Conservation (phyloP, 345 rosid species). For the Trapa bicornis region DNA sequence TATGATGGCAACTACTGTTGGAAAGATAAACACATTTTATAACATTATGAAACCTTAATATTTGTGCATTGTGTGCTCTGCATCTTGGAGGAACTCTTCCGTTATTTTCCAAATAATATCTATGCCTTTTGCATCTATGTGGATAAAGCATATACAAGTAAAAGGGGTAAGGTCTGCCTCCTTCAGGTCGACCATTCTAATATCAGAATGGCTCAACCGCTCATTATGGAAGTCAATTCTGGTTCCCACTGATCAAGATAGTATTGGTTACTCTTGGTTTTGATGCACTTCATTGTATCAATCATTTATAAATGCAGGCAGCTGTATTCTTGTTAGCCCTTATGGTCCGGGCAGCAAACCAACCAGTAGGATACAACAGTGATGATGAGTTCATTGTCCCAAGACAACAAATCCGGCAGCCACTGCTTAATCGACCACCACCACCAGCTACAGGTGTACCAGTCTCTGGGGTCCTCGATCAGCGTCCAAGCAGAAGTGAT, state of each 20-base stretch:
- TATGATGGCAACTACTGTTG: background rate
- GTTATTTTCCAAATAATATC: background rate
- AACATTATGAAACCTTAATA: background rate
- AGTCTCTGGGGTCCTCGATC: constrained; percentile 64
- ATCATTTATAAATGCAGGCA: constrained; percentile 39
- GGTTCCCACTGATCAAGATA: background rate
- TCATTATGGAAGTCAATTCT: background rate
- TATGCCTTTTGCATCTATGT: background rate
- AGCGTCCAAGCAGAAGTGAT: constrained; percentile 86
- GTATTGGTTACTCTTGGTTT: background rate
- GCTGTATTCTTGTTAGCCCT: constrained; percentile 72
- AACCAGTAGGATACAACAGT: constrained; percentile 61
- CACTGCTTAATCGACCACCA: constrained; percentile 61
- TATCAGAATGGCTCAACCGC: too few species aligned
- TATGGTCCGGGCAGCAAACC: constrained; percentile 65
- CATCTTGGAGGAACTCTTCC: too few species aligned
- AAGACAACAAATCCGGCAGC: constrained; percentile 78
- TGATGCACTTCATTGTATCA: background rate
- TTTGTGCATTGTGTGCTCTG: background rate
- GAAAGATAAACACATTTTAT: background rate
- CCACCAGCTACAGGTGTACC: constrained; percentile 70
- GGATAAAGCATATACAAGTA: background rate
- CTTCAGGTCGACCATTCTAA: too few species aligned
- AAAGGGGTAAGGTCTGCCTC: too few species aligned
- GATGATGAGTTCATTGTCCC: constrained; percentile 15